Evolutionary conservation across 1,284 basidiomycete genomes (phyloP).

Genomic region (Rhodotorula sp.): DNA sequence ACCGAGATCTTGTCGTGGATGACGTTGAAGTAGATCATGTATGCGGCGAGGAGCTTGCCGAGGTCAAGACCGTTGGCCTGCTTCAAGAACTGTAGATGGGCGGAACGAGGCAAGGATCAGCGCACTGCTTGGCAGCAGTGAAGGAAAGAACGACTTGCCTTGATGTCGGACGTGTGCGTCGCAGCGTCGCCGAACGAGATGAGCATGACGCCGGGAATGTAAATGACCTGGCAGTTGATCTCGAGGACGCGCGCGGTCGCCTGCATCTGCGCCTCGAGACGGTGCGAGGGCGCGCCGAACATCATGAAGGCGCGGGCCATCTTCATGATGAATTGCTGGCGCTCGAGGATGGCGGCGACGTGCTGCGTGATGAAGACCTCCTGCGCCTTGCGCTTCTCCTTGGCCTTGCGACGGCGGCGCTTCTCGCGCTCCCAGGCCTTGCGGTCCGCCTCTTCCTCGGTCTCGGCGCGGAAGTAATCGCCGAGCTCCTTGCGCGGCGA

Average conservation of each 20-base stretch:
- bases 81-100: conserved; percentile 61
- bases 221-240: conserved; percentile 78
- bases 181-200: conserved; percentile 74
- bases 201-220: conserved; percentile 70
- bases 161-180: conserved; percentile 82
- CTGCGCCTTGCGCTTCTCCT: conserved; percentile 69
- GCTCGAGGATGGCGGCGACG: conserved; percentile 60
- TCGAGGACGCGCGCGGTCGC: conserved; percentile 83
- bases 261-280: conserved; percentile 82
- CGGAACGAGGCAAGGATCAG: conserved; percentile 8
- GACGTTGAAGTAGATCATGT: conserved; percentile 77
- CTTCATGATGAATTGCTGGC: conserved; percentile 89
- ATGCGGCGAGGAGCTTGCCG: conserved; percentile 73
- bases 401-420: conserved; percentile 54
- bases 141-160: conserved; percentile 48
- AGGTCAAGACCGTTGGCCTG: conserved; percentile 73
- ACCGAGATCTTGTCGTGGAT: conserved; percentile 67
- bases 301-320: conserved; percentile 88
- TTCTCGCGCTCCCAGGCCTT: conserved; percentile 60
- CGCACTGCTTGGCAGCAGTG: no score
- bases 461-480: conserved; percentile 51
- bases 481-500: conserved; percentile 36
- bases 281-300: conserved; percentile 89
- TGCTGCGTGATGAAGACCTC: conserved; percentile 61
- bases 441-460: conserved; percentile 53